Percentiles rank a stretch among this genome's conserved stretches.
These are phyloP conservation scores for Aspergillus thermomutatus DNA, from an alignment of 2,329 filamentous ascomycete genomes.

Conservation along the genomic window DNA sequence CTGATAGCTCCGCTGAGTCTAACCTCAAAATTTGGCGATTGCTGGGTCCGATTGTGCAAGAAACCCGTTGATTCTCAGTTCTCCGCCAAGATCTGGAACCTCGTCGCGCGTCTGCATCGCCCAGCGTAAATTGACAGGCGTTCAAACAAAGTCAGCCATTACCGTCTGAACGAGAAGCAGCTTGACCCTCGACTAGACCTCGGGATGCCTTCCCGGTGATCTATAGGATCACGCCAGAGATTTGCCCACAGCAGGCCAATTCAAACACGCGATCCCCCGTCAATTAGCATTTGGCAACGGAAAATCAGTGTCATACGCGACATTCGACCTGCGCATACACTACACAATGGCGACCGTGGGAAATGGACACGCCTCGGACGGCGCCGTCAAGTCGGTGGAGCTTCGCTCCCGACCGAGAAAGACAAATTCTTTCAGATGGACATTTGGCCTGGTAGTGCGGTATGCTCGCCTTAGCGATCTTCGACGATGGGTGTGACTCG, in stretches of 20 bases:
- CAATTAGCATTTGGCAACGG: not conserved
- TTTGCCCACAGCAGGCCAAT: not conserved
- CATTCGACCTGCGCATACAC: conserved; percentile 8
- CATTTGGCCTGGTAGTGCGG: conserved; percentile 34
- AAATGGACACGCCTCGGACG: conserved; percentile 25
- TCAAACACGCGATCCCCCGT: conserved; percentile 2
- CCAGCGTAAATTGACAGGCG: not conserved
- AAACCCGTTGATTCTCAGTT: not conserved
- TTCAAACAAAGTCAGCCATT: not conserved
- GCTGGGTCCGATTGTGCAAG: not conserved
- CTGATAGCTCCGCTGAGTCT: not conserved
- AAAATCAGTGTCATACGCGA: not conserved
- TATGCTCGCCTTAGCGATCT: conserved; percentile 15
- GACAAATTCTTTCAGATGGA: conserved; percentile 30
- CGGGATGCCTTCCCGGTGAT: conserved; percentile 1
- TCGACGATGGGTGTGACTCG: not conserved
- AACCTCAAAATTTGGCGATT: not conserved
- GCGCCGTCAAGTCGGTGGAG: conserved; percentile 14
- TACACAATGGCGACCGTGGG: conserved; percentile 25
- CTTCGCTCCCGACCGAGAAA: conserved; percentile 11
- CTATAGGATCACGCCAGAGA: not conserved
- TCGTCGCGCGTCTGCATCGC: conserved; percentile 1
- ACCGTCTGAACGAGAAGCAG: not conserved
- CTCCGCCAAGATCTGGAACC: conserved; percentile 5
- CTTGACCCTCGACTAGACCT: not conserved